These are phyloP conservation scores for Lepidium aucheri DNA, from an alignment of 345 rosid genomes.

Conservation along the genomic window DNA sequence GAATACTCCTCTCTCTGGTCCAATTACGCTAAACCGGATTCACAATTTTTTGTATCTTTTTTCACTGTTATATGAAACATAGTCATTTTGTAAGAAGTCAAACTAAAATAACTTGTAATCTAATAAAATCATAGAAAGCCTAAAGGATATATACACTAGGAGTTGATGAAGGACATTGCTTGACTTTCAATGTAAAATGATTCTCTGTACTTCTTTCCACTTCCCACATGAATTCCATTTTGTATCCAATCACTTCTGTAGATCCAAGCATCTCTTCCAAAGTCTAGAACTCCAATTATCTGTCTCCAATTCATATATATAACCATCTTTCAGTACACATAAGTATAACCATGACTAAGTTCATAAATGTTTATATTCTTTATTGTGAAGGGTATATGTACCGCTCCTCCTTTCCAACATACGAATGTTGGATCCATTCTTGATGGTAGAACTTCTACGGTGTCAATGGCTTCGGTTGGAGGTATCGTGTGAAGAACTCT, in stretches of 20 bases:
- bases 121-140: background rate
- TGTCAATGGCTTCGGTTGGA: slow-evolving; percentile 60
- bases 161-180: slow-evolving; percentile 71
- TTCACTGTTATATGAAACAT: too few species aligned
- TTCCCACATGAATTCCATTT: slow-evolving; percentile 67
- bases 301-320: slow-evolving; percentile 8
- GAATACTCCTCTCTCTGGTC: background rate
- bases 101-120: too few species aligned
- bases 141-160: slow-evolving; percentile 10
- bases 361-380: background rate
- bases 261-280: slow-evolving; percentile 89
- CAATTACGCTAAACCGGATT: too few species aligned
- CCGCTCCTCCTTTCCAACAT: slow-evolving; percentile 92
- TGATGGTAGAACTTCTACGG: slow-evolving; percentile 63
- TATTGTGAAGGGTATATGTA: slow-evolving; percentile 19
- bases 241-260: slow-evolving; percentile 78
- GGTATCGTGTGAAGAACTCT: slow-evolving; percentile 88
- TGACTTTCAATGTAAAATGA: slow-evolving; percentile 80
- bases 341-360: background rate
- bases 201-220: slow-evolving; percentile 82
- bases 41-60: too few species aligned
- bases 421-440: slow-evolving; percentile 60
- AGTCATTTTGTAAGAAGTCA: too few species aligned
- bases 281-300: slow-evolving; percentile 78
- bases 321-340: background rate